A percentile compares a stretch with the other conserved stretches of the same genome.
These are phyloP conservation scores for Penicillium sp. DNA, from an alignment of 2,329 filamentous ascomycete species.

Conservation along the genomic window DNA sequence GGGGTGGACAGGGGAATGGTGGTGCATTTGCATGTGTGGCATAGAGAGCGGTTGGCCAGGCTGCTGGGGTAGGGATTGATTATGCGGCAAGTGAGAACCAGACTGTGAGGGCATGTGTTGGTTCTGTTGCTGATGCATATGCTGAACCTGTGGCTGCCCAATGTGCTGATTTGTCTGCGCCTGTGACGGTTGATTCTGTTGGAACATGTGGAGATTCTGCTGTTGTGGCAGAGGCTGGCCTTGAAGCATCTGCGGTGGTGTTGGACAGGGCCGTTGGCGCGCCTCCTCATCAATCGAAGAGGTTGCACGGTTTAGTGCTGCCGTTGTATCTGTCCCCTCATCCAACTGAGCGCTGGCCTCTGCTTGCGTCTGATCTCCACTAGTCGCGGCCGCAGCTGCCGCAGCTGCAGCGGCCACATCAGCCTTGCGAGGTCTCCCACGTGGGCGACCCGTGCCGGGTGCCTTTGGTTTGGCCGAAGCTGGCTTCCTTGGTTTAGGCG, in stretches of 20 bases:
- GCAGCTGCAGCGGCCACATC: conserved; percentile 30
- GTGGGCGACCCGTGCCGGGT: conserved; percentile 31
- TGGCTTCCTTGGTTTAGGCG: conserved; percentile 9
- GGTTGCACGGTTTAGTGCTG: conserved; percentile 8
- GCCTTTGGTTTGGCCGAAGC: conserved; percentile 20
- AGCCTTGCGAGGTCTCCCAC: conserved; percentile 34
- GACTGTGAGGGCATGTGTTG: conserved; percentile 14
- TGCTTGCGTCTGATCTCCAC: conserved; percentile 16
- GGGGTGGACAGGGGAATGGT: conserved; percentile 21
- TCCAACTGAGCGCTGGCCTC: conserved; percentile 8
- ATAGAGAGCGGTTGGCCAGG: conserved; percentile 18
- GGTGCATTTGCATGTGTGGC: conserved; percentile 25
- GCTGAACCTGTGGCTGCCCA: conserved; percentile 11
- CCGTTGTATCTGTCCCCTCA: conserved; percentile 9
- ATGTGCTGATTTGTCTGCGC: conserved; percentile 15
- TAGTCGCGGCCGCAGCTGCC: conserved; percentile 24
- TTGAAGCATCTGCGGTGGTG: conserved; percentile 19
- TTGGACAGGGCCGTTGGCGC: conserved; percentile 18
- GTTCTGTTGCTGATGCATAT: conserved; percentile 6
- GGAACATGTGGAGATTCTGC: conserved; percentile 15
- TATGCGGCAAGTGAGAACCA: conserved; percentile 1
- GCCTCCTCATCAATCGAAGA: conserved; percentile 14
- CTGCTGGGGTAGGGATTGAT: not conserved
- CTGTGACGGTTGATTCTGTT: conserved; percentile 6
- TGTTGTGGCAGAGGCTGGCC: conserved; percentile 10